These are phyloP conservation scores for Fraxinus americana DNA, from an alignment of 257 asterid species.

Conservation along the genomic window DNA sequence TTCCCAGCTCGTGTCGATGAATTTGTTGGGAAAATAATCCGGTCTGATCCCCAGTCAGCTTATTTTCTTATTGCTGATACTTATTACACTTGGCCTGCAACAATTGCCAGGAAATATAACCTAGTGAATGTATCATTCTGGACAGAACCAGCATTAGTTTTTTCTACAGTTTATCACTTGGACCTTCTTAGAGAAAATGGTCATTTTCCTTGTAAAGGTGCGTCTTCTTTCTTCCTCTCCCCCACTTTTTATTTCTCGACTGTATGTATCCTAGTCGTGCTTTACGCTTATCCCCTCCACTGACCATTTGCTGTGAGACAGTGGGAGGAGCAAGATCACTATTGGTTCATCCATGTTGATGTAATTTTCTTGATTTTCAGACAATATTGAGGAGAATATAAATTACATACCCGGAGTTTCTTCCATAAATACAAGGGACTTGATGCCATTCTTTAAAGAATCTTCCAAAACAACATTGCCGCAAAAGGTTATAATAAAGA, in stretches of 20 bases:
- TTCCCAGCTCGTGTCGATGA: conserved; percentile 47
- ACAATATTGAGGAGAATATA: conserved; percentile 47
- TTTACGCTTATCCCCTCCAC: neutral
- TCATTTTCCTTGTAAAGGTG: conserved; percentile 47
- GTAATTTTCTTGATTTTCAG: conserved; percentile 32
- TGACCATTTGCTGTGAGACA: neutral
- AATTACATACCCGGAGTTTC: conserved; percentile 63
- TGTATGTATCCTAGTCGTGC: too few relatives aligned
- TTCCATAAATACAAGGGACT: conserved; percentile 50
- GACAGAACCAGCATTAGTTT: conserved; percentile 55
- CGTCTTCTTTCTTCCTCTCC: neutral
- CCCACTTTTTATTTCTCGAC: too few relatives aligned
- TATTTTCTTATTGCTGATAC: conserved; percentile 55
- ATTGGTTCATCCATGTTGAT: neutral
- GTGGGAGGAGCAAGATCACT: neutral
- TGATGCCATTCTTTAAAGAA: conserved; percentile 47
- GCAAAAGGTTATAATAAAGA: conserved; percentile 30
- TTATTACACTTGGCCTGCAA: conserved; percentile 43
- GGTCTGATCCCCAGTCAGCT: conserved; percentile 30
- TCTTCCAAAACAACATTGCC: conserved; percentile 28
- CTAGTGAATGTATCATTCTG: conserved; percentile 54
- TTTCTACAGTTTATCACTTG: conserved; percentile 44
- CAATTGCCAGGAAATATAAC: conserved; percentile 45
- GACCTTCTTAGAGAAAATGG: conserved; percentile 42
- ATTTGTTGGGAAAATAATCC: conserved; percentile 35